Percentiles rank a stretch among this genome's conserved stretches.
These are phyloP conservation scores for Lachnellula arida DNA, from an alignment of 2,329 filamentous ascomycete genomes.

Conservation along the genomic window DNA sequence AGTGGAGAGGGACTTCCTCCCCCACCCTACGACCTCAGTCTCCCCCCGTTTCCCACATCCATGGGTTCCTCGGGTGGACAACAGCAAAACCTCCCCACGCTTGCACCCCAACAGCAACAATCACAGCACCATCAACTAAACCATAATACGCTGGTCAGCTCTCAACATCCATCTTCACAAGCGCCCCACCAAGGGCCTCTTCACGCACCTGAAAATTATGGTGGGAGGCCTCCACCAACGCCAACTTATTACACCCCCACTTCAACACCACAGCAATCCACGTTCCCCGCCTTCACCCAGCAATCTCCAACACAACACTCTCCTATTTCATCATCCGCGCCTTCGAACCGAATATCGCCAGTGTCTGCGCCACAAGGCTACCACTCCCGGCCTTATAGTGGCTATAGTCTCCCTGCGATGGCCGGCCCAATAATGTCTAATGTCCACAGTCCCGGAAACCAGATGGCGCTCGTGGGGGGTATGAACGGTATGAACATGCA, in stretches of 20 bases:
- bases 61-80: conserved; percentile 44
- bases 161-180: conserved; percentile 44
- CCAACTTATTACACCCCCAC: conserved; percentile 53
- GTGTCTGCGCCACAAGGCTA: conserved; percentile 48
- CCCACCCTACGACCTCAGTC: conserved; percentile 61
- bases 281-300: conserved; percentile 44
- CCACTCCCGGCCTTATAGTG: conserved; percentile 40
- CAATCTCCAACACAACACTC: conserved; percentile 45
- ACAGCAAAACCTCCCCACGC: conserved; percentile 35
- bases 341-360: conserved; percentile 37
- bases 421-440: conserved; percentile 71
- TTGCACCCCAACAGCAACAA: conserved; percentile 32
- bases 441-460: conserved; percentile 66
- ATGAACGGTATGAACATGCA: conserved; percentile 37
- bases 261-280: conserved; percentile 43
- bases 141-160: conserved; percentile 42
- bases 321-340: conserved; percentile 36
- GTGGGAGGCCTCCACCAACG: conserved; percentile 50
- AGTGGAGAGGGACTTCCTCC: conserved; percentile 58
- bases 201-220: conserved; percentile 55
- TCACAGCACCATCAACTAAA: conserved; percentile 33
- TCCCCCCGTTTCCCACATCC: conserved; percentile 58
- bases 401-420: conserved; percentile 57
- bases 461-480: conserved; percentile 64
- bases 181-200: conserved; percentile 48